Evolutionary conservation across 495 filamentous ascomycete species (phyloP).

Genomic region (Niebla homalea): DNA sequence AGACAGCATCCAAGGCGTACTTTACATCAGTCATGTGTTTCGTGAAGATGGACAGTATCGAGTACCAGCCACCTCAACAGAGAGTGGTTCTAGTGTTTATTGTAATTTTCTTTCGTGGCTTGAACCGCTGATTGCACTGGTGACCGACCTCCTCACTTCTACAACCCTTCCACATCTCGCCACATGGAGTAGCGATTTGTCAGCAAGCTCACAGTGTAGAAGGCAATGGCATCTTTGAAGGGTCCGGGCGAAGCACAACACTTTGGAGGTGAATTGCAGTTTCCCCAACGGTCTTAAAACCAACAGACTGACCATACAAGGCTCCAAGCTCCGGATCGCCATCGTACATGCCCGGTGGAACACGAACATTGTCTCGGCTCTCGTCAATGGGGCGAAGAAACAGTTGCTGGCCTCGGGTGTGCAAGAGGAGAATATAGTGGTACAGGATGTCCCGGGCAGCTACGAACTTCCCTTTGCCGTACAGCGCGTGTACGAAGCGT

Average conservation of each 20-base stretch:
- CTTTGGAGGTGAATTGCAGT: slow-evolving; percentile 18
- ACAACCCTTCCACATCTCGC: too few species aligned
- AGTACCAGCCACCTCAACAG: too few species aligned
- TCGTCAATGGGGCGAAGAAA: slow-evolving; percentile 60
- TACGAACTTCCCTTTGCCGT: slow-evolving; percentile 88
- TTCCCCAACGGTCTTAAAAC: slow-evolving; percentile 25
- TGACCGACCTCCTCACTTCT: too few species aligned
- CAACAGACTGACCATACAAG: slow-evolving; percentile 25
- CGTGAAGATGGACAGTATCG: too few species aligned
- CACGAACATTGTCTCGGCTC: slow-evolving; percentile 56
- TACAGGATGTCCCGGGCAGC: slow-evolving; percentile 81
- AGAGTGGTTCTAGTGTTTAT: too few species aligned
- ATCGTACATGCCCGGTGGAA: slow-evolving; percentile 98
- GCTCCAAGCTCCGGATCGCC: slow-evolving; percentile 73
- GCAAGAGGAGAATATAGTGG: slow-evolving; percentile 70
- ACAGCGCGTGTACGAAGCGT: slow-evolving; percentile 72
- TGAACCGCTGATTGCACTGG: too few species aligned
- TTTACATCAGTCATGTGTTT: too few species aligned
- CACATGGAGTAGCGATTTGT: neutral
- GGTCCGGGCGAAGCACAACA: slow-evolving; percentile 38
- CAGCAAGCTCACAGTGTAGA: neutral
- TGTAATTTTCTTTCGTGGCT: too few species aligned
- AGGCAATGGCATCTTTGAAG: slow-evolving; percentile 28
- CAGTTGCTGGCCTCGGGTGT: slow-evolving; percentile 59
- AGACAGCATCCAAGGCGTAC: too few species aligned